A percentile compares a stretch with the other conserved stretches of the same genome.
Evolutionary conservation across 148 eudicot genomes (phyloP).

Genomic region (Amaranthus cruentus): DNA sequence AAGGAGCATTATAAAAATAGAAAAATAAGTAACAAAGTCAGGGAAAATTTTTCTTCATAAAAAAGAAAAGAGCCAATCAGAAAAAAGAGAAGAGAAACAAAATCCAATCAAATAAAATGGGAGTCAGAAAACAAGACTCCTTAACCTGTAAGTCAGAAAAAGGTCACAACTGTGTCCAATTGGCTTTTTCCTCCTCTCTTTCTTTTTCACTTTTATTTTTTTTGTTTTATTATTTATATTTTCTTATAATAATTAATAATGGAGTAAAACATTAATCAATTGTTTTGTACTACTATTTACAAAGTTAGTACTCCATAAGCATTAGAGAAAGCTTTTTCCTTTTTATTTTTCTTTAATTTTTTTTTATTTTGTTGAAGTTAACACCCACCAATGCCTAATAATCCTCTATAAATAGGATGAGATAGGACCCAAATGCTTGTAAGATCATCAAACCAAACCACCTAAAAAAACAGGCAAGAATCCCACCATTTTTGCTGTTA

Average conservation of each 20-base stretch:
- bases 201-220: not conserved
- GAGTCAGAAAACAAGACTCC: constrained; percentile 9
- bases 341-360: not conserved
- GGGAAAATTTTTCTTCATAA: not conserved
- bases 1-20: too few species aligned
- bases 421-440: constrained; percentile 8
- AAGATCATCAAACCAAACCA: not conserved
- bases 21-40: not conserved
- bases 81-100: not conserved
- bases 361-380: constrained; percentile 1
- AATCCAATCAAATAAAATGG: constrained; percentile 3
- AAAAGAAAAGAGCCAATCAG: not conserved
- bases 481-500: constrained; percentile 12
- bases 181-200: not conserved
- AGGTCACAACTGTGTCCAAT: constrained; percentile 12
- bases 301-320: too few species aligned
- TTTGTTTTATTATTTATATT: not conserved
- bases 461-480: not conserved
- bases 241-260: not conserved
- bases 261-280: constrained; percentile 4
- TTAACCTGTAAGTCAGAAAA: constrained; percentile 26
- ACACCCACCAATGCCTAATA: constrained; percentile 21
- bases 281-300: too few species aligned
- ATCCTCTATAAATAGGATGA: constrained; percentile 28
- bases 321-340: not conserved